Base-by-base conservation (phyloP, 2,329 filamentous ascomycete species). In the Monilinia polystroma region DNA sequence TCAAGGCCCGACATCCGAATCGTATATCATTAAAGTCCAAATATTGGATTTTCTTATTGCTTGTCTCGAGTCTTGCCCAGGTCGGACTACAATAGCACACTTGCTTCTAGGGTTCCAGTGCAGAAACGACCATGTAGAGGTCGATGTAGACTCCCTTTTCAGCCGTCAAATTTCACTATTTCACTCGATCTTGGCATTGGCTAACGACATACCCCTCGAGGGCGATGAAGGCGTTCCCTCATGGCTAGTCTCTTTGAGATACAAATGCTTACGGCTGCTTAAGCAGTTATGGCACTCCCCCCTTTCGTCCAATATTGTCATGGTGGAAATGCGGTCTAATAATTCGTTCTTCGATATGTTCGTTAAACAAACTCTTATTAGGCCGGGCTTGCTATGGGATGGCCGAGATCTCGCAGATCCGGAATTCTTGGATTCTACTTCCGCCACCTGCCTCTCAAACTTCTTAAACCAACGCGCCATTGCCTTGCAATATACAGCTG, bases 71-170 rank as follows among this genome's bases (percentile, higher is more conserved):
- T 87, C 90, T 45, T 90, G 89, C 35, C 88, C 90, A 1, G 85
- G 90, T 72, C 86, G 88, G 72, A 93, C 95, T 5, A 96, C 90
- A 2, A 89, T 99, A 71, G 95, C 94, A 0, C 96, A 99, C 77
- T 83, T 96, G 56, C 81, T 99, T 2, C 86, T 99, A 6, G 95
- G 95, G 0, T 97, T 99, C 77, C 85, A 85, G 66, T 96, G 92
- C 73, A 86, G 87, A 54, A 85, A 89, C 47, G 88, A 87, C 69
- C 84, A 84, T 12, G 81, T 98, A 2, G 87, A 87, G 32, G 80
- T 95, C 43, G 84, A 90, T 62, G 80, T 87, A 1, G 85, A 87
- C 38, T 85, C 92, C 58, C 79, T 90, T 2, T 96, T 97, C 77
- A 85, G 88, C 16, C 82, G 85, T 20, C 85, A 87, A 18, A 84